Evolutionary conservation across 75 land plant species (phyloP), one percentile per base, ranked within the genome.

Genomic region (Larix kaempferi): DNA sequence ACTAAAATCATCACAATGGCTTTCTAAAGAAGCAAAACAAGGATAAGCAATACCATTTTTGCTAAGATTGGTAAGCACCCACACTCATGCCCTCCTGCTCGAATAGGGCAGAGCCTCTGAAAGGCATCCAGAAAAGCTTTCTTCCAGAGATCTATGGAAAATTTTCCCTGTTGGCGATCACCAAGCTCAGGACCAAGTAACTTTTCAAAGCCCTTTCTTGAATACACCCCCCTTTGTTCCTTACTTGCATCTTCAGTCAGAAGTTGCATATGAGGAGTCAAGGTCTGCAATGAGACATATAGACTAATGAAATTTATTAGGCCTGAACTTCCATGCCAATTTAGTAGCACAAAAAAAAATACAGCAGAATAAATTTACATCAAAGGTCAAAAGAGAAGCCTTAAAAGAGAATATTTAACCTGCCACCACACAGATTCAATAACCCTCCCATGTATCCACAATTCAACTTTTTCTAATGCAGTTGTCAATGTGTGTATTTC

Each of bases 361-460:
- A 3, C 2, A 10, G 35, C 14, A 49, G 71, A 29, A n/a, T 71
- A 12, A 37, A 62, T 26, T 29, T 7, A 61, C 59, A 41, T 60
- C 7, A 19, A 77, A 44, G 16, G 41, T 56, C 19, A 17, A 57
- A 4, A 57, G 56, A 75, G 35, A 62, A 23, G 23, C 21, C 14
- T 75, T 57, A 6, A 55, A 26, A 56, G 37, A 59, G 22, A 25
- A 75, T 44, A 59, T 41, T 78, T 59, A 76, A 95, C 99, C 99
- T 96, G 99, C 98, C 99, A 96, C 99, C 99, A 96, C 29, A 96
- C 87, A 59, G 94, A 94, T 79, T 96, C 99, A 71, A 96, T 86
- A 7, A 92, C 81, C 73, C 95, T 87, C 12, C 82, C 88, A 73
- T 91, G 91, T 15, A 96, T 92, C 99, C 99, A 96, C 37, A 87